Conservation (phyloP, 768 basidiomycete species). For the Kwoniella bestiolae region DNA sequence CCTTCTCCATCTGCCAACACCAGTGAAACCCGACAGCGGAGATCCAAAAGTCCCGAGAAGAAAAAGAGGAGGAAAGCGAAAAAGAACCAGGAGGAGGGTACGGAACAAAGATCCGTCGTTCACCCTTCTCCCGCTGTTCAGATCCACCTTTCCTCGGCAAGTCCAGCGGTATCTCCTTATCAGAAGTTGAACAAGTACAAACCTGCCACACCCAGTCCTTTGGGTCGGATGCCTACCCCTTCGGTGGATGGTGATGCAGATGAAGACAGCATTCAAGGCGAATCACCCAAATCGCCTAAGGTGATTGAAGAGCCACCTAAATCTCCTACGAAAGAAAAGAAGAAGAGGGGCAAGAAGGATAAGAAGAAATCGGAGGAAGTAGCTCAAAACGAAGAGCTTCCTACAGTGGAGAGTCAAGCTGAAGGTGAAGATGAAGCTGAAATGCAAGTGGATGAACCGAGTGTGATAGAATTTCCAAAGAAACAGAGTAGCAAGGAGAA, state of each 20-base stretch:
- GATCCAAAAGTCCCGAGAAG: conserved; percentile 12
- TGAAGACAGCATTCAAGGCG: not conserved
- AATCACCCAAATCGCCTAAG: not conserved
- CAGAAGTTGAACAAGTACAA: conserved; percentile 21
- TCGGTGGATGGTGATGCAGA: conserved; percentile 1
- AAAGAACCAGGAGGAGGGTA: not conserved
- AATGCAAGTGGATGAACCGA: not conserved
- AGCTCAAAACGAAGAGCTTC: not conserved
- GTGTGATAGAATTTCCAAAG: not conserved
- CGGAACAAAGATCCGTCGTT: not conserved
- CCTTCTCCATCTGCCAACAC: not conserved
- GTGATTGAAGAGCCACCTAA: not conserved
- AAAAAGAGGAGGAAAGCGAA: conserved; percentile 1
- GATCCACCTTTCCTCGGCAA: conserved; percentile 1
- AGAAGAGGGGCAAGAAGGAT: conserved; percentile 42
- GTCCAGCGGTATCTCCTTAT: not conserved
- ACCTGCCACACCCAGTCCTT: conserved; percentile 28
- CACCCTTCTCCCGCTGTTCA: not conserved
- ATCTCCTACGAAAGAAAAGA: conserved; percentile 43
- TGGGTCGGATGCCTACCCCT: conserved; percentile 13
- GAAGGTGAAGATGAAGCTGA: not conserved
- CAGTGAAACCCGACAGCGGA: not conserved
- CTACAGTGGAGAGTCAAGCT: not conserved
- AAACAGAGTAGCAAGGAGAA: not conserved
- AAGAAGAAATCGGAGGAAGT: conserved; percentile 43